Evolutionary conservation across 306 rosid genomes (phyloP), one percentile per base, ranked within the genome.

Genomic region (Alnus rubra): DNA sequence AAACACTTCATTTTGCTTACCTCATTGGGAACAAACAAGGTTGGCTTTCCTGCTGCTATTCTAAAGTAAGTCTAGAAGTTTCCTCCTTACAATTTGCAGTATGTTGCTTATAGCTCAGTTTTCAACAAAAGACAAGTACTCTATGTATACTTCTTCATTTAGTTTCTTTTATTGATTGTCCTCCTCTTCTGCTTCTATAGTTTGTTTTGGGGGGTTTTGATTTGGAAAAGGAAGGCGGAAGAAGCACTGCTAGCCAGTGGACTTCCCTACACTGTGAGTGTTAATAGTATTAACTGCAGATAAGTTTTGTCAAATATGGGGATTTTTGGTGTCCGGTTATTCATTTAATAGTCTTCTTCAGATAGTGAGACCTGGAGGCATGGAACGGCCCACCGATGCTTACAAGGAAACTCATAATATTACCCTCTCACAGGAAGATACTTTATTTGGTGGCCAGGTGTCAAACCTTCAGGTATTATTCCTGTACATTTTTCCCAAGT

Each of bases 361-460:
- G 98, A 92, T 95, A 78, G 98, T 95, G 87, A 91, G 98, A 85
- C 98, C 98, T 9, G 98, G 98, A 51, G 98, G 98, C 68, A 92
- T 95, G 98, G 98, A 95, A 83, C 82, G 98, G 74, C 98, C 98
- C 28, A 95, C 98, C n/a, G 98, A 95, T 84, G 76, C 98, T 50
- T 95, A 77, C 96, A 95, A 92, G 92, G 96, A 92, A 82, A 95
- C 98, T 74, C 98, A 95, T 83, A 95, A 95, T 59, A 75, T 87
- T 73, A 86, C 97, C 69, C 88, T 95, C 81, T 89, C 98, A 35
- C 87, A 47, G 0, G 96, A 91, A 85, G 98, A 95, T 83, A 92
- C 92, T 82, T 87, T 92, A 76, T 95, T 95, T 85, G 98, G 98
- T 31, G 98, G 98, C 73, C 97, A 63, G 63, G 98, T 95, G 82